Percentiles rank a stretch among this genome's conserved stretches.
Evolutionary conservation across 306 rosid species (phyloP).

Genomic region (Benincasa hispida): DNA sequence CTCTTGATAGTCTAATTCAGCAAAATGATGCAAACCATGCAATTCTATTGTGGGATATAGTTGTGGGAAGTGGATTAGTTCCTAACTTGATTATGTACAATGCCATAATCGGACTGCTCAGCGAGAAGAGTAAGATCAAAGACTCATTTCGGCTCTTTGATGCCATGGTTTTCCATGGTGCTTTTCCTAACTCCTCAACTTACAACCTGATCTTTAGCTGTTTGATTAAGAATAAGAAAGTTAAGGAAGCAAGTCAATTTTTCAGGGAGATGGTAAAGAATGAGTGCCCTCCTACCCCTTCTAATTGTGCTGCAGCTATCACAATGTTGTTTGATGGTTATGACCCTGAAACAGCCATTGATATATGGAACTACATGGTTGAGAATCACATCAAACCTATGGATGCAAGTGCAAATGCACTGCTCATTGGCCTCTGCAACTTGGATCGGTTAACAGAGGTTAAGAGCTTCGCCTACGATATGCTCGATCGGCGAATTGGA

Average conservation of each 20-base stretch:
- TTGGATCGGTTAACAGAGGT: constrained; percentile 38
- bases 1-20: constrained; percentile 40
- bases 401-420: constrained; percentile 41
- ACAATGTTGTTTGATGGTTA: constrained; percentile 42
- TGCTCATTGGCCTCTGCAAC: constrained; percentile 50
- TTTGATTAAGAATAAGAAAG: constrained; percentile 47
- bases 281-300: constrained; percentile 35
- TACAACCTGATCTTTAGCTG: constrained; percentile 60
- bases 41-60: constrained; percentile 41
- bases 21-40: constrained; percentile 28
- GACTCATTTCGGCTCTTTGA: constrained; percentile 40
- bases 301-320: constrained; percentile 45
- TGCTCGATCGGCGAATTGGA: constrained; percentile 34
- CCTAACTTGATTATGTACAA: constrained; percentile 54
- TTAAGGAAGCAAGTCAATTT: constrained; percentile 24
- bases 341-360: constrained; percentile 55
- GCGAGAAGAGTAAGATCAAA: constrained; percentile 28
- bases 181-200: constrained; percentile 46
- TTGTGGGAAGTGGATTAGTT: constrained; percentile 28
- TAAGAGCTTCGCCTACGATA: constrained; percentile 33
- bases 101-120: constrained; percentile 48
- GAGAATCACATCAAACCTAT: constrained; percentile 38
- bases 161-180: constrained; percentile 45
- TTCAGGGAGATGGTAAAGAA: constrained; percentile 63
- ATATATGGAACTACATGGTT: constrained; percentile 47